Evolutionary conservation across 176 grass and related monocot genomes (phyloP).

Genomic region (Alloteropsis semialata): DNA sequence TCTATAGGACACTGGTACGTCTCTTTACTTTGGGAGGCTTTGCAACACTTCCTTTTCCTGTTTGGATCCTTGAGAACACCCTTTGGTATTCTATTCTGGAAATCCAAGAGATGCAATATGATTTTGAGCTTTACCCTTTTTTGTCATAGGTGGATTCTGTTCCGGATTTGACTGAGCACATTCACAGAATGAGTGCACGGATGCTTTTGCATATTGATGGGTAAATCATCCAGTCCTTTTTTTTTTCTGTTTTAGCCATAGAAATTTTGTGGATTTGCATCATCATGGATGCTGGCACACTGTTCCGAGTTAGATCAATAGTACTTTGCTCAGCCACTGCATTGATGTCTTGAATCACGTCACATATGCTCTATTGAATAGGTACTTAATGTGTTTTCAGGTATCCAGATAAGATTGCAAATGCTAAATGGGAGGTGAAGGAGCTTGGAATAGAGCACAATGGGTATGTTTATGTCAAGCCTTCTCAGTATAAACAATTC

Average conservation of each 20-base stretch:
- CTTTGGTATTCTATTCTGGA: slow-evolving; percentile 28
- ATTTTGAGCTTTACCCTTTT: neutral
- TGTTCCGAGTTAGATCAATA: neutral
- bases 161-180: slow-evolving; percentile 84
- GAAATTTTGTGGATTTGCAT: slow-evolving; percentile 5
- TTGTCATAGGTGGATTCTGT: slow-evolving; percentile 88
- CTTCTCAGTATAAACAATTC: slow-evolving; percentile 14
- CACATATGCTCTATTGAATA: slow-evolving; percentile 14
- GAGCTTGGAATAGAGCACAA: slow-evolving; percentile 99
- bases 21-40: slow-evolving; percentile 17
- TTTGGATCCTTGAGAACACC: neutral
- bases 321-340: slow-evolving; percentile 13
- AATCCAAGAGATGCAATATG: slow-evolving; percentile 2
- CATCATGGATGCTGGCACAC: slow-evolving; percentile 10
- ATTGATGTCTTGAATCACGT: slow-evolving; percentile 19
- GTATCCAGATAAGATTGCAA: slow-evolving; percentile 95
- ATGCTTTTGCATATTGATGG: slow-evolving; percentile 98
- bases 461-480: slow-evolving; percentile 65
- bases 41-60: neutral
- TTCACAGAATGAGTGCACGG: slow-evolving; percentile 84
- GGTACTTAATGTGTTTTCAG: slow-evolving; percentile 43
- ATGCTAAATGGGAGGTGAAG: slow-evolving; percentile 99
- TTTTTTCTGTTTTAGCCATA: neutral
- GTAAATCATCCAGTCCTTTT: slow-evolving; percentile 31
- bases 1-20: slow-evolving; percentile 76